Evolutionary conservation across 2,329 filamentous ascomycete species (phyloP).

Genomic region (Septoria linicola): DNA sequence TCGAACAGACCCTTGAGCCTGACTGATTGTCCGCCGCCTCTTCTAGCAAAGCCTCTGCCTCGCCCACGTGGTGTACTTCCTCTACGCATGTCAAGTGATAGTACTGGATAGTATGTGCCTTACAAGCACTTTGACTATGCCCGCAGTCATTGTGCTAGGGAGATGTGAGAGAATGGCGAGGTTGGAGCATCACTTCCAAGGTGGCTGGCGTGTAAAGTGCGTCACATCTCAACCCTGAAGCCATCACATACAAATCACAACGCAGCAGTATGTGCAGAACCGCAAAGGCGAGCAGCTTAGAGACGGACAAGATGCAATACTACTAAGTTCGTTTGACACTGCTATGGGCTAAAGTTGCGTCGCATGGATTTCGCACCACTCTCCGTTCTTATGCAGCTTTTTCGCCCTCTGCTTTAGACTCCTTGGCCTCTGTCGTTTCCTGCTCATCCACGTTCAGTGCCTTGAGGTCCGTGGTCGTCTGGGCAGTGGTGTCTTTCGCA

Average conservation of each 20-base stretch:
- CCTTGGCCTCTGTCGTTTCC: conserved; percentile 24
- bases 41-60: conserved; percentile 9
- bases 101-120: neutral
- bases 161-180: neutral
- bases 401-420: conserved; percentile 13
- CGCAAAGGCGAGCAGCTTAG: too few relatives aligned
- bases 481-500: neutral
- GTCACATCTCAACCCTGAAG: neutral
- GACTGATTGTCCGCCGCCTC: conserved; percentile 13
- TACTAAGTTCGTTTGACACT: too few relatives aligned
- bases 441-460: conserved; percentile 13
- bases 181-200: neutral
- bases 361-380: too few relatives aligned
- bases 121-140: too few relatives aligned
- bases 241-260: neutral
- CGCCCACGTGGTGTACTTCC: conserved; percentile 13
- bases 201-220: neutral
- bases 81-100: conserved; percentile 8
- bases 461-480: conserved; percentile 30
- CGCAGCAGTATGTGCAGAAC: neutral
- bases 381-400: conserved; percentile 8
- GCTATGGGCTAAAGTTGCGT: too few relatives aligned
- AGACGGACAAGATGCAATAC: too few relatives aligned
- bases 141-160: too few relatives aligned
- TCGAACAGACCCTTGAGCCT: conserved; percentile 35